These are phyloP conservation scores for Meyerozyma carpophila DNA, from an alignment of 1,139 yeast genomes.

Conservation along the genomic window DNA sequence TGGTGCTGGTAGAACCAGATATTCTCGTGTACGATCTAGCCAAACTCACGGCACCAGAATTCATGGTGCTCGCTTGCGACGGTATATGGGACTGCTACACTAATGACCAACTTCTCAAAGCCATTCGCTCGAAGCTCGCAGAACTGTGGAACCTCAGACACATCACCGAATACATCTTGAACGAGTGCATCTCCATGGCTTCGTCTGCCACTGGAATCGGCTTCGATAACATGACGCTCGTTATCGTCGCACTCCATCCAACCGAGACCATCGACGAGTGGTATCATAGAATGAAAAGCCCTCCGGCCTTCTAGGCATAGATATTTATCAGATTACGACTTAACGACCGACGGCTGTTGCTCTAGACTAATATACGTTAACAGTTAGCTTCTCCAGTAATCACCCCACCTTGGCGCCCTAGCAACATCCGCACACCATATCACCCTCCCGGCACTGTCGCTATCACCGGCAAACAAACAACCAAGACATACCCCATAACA, in stretches of 20 bases:
- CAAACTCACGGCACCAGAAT: slow-evolving; percentile 44
- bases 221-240: slow-evolving; percentile 73
- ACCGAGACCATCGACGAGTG: slow-evolving; percentile 45
- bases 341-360: neutral
- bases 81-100: slow-evolving; percentile 80
- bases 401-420: neutral
- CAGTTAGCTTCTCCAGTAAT: neutral
- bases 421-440: neutral
- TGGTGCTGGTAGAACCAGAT: slow-evolving; percentile 71
- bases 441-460: neutral
- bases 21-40: slow-evolving; percentile 46
- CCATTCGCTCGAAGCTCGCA: slow-evolving; percentile 53
- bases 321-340: slow-evolving; percentile 1
- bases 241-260: slow-evolving; percentile 56
- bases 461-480: neutral
- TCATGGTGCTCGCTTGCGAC: slow-evolving; percentile 66
- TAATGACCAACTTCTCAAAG: slow-evolving; percentile 46
- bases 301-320: slow-evolving; percentile 18
- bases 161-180: slow-evolving; percentile 54
- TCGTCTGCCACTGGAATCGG: slow-evolving; percentile 73
- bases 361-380: neutral
- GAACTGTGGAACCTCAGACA: slow-evolving; percentile 55
- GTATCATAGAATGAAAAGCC: slow-evolving; percentile 49
- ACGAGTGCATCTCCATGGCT: slow-evolving; percentile 68
- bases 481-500: neutral